Evolutionary conservation across 2,329 filamentous ascomycete species (phyloP).

Genomic region (Sporothrix brunneoviolacea): DNA sequence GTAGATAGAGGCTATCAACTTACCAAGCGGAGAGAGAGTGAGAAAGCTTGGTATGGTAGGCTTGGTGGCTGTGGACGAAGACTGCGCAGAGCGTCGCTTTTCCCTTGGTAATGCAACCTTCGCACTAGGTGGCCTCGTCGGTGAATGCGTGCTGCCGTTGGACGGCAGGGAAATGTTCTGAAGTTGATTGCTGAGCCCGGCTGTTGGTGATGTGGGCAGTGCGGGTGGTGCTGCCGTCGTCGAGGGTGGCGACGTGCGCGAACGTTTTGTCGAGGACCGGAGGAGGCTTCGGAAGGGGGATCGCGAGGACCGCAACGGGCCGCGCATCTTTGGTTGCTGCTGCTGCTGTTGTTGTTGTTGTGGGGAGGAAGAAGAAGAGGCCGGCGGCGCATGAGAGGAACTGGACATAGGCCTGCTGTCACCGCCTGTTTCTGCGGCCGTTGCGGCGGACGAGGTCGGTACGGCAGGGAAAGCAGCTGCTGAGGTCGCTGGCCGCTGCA

Average conservation of each 20-base stretch:
- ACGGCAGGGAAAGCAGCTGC: not conserved
- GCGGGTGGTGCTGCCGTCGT: not conserved
- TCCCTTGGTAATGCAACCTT: not conserved
- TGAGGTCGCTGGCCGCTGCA: not conserved
- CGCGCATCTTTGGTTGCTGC: conserved; percentile 15
- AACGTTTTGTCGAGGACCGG: conserved; percentile 25
- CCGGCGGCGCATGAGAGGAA: not conserved
- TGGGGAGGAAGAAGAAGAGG: conserved; percentile 2
- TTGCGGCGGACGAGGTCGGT: not conserved
- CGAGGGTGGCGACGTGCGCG: conserved; percentile 24
- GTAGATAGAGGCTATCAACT: too few species aligned
- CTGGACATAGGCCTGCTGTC: not conserved
- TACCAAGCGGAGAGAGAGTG: conserved; percentile 34
- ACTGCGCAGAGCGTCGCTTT: conserved; percentile 5
- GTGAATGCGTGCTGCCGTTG: conserved; percentile 1
- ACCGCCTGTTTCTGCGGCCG: not conserved
- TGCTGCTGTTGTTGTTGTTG: conserved; percentile 10
- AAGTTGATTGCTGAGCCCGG: conserved; percentile 6
- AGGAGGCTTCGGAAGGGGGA: conserved; percentile 26
- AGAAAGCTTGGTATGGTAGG: conserved; percentile 25
- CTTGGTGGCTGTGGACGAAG: not conserved
- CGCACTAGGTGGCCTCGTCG: conserved; percentile 6
- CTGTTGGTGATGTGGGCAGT: conserved; percentile 18
- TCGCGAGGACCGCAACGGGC: conserved; percentile 8
- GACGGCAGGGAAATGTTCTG: conserved; percentile 9